A percentile compares a stretch with the other conserved stretches of the same genome.
phyloP scores from a whole-genome alignment of 768 basidiomycete genomes.

The Lepiota brunneoincarnata region DNA sequence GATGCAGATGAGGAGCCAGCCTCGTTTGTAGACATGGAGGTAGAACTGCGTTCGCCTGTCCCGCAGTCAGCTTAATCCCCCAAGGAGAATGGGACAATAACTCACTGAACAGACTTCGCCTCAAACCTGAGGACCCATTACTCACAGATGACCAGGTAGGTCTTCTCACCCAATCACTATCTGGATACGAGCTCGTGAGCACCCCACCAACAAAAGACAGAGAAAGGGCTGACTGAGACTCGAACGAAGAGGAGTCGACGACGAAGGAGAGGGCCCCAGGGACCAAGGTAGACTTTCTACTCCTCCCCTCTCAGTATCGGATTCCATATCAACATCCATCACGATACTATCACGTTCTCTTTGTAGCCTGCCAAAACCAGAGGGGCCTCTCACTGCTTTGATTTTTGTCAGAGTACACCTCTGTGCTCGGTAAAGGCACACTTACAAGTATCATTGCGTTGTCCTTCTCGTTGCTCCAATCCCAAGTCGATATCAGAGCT shows the following conservation, averaged over 20 bases:
- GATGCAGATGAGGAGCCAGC: not conserved
- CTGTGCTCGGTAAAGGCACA: too few species aligned
- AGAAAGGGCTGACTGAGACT: not conserved
- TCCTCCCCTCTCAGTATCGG: constrained; percentile 9
- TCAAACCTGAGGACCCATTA: too few species aligned
- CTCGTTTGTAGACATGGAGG: not conserved
- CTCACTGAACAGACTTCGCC: not conserved
- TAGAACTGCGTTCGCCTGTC: too few species aligned
- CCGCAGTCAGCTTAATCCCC: not conserved
- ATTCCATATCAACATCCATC: constrained; percentile 11
- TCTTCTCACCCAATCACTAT: too few species aligned
- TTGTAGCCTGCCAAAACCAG: not conserved
- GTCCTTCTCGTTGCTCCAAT: not conserved
- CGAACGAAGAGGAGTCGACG: not conserved
- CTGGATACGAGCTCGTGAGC: not conserved
- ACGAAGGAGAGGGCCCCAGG: not conserved
- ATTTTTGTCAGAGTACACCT: not conserved
- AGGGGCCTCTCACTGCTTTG: not conserved
- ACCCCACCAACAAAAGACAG: not conserved
- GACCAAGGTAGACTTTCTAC: constrained; percentile 12
- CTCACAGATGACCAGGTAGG: too few species aligned
- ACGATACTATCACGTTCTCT: not conserved
- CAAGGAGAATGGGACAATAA: not conserved
- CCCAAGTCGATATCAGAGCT: not conserved
- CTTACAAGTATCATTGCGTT: not conserved